A percentile compares a stretch with the other conserved stretches of the same genome.
These are phyloP conservation scores for Chrysophaeum taylorii DNA, from an alignment of 352 stramenopile genomes.

Conservation along the genomic window DNA sequence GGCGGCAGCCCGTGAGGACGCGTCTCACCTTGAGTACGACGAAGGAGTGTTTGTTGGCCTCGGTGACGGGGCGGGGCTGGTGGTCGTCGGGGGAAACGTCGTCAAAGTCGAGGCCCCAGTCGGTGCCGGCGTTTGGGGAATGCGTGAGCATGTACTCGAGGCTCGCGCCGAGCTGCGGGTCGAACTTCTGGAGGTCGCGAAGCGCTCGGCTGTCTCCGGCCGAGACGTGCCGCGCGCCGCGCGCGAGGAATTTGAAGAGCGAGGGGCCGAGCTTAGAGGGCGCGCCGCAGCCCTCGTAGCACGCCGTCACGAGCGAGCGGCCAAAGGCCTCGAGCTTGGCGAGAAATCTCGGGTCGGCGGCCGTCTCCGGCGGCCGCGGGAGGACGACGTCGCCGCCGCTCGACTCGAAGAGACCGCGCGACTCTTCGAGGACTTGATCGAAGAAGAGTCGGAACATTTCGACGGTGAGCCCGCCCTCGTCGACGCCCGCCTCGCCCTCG, in stretches of 20 bases:
- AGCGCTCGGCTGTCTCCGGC: conserved; percentile 6
- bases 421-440: conserved; percentile 21
- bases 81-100: conserved; percentile 17
- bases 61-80: conserved; percentile 24
- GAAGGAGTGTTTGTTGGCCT: conserved; percentile 29
- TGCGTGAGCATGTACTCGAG: conserved; percentile 13
- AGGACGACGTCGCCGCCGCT: conserved; percentile 12
- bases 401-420: conserved; percentile 26
- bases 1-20: conserved; percentile 26
- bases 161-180: neutral
- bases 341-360: neutral
- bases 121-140: neutral
- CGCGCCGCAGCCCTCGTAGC: conserved; percentile 7
- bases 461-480: conserved; percentile 29
- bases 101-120: conserved; percentile 30
- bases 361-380: neutral
- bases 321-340: neutral
- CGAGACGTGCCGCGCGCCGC: neutral
- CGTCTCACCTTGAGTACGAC: conserved; percentile 23
- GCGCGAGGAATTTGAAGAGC: conserved; percentile 3
- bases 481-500: conserved; percentile 29
- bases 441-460: conserved; percentile 33
- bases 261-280: neutral
- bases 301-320: neutral
- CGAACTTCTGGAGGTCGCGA: conserved; percentile 23